Percentiles rank a stretch among this genome's conserved stretches.
Evolutionary conservation across 768 basidiomycete species (phyloP).

Genomic region (Macrolepiota fuliginosa): DNA sequence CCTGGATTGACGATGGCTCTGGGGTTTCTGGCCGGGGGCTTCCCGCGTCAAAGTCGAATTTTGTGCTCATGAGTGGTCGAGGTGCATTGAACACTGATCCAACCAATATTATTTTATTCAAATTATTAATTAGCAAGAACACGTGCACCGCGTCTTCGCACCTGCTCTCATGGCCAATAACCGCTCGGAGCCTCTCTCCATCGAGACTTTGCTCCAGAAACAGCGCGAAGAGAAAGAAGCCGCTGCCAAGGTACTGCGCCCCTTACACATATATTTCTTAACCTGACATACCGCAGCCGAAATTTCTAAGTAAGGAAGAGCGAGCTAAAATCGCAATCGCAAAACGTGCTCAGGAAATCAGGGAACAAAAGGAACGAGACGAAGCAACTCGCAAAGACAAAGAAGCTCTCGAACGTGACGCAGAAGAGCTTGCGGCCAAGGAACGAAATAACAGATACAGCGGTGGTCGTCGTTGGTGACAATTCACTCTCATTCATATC

Average conservation of each 20-base stretch:
- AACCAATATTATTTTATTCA: background rate
- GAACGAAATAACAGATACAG: conserved; percentile 37
- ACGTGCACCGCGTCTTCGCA: conserved; percentile 12
- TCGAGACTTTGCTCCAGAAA: conserved; percentile 81
- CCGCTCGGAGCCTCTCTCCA: conserved; percentile 75
- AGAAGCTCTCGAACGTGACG: conserved; percentile 72
- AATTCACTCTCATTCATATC: conserved; percentile 13
- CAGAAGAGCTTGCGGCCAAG: conserved; percentile 56
- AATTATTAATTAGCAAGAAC: conserved; percentile 1
- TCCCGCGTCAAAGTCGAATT: conserved; percentile 28
- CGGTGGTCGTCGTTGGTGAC: conserved; percentile 38
- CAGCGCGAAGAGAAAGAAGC: conserved; percentile 89
- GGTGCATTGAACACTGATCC: background rate
- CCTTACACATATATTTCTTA: background rate
- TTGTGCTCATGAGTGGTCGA: conserved; percentile 15
- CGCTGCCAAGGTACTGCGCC: conserved; percentile 70
- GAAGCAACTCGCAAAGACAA: conserved; percentile 60
- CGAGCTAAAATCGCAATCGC: conserved; percentile 86
- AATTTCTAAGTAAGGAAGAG: conserved; percentile 91
- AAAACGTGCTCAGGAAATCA: conserved; percentile 82
- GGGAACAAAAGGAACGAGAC: conserved; percentile 63
- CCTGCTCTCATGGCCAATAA: conserved; percentile 40
- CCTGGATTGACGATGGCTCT: conserved; percentile 59
- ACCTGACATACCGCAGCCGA: conserved; percentile 57
- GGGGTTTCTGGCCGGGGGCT: conserved; percentile 60